These are phyloP conservation scores for Cornus kousa DNA, from an alignment of 148 eudicot species.

Conservation along the genomic window DNA sequence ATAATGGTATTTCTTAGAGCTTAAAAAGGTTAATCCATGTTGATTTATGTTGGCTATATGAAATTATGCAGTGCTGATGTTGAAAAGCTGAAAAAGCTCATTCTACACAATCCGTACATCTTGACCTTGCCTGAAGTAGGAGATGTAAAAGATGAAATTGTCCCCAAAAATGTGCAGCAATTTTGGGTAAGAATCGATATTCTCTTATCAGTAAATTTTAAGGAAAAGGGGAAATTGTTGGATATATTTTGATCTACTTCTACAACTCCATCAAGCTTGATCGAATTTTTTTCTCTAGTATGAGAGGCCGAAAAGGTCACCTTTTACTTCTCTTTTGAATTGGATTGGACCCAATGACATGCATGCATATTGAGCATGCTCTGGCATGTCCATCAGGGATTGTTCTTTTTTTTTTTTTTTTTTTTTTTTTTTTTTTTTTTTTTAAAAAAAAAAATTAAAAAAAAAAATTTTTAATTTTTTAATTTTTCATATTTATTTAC, in stretches of 20 bases:
- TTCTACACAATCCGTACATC: slow-evolving; percentile 82
- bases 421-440: too few relatives aligned
- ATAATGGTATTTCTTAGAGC: neutral
- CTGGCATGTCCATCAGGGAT: neutral
- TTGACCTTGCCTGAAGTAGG: slow-evolving; percentile 81
- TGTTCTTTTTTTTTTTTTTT: too few relatives aligned
- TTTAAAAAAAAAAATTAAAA: neutral
- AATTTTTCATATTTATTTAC: neutral
- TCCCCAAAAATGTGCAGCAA: slow-evolving; percentile 87
- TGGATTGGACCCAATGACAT: neutral
- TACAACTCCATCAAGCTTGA: neutral
- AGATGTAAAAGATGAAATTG: slow-evolving; percentile 68
- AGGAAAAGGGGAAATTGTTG: neutral
- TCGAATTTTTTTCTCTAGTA: neutral
- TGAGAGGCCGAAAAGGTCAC: neutral
- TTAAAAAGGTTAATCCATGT: neutral
- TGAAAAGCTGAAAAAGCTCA: slow-evolving; percentile 80
- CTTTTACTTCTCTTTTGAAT: too few relatives aligned
- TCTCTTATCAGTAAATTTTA: neutral
- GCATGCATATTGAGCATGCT: neutral
- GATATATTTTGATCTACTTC: neutral
- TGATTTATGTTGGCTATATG: neutral
- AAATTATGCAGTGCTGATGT: slow-evolving; percentile 71
- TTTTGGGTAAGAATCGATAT: slow-evolving; percentile 58
- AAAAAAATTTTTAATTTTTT: too few relatives aligned